Evolutionary conservation across 1,139 yeast genomes (phyloP), one percentile per base, ranked within the genome.

Genomic region (Chernovozyma sophiae-reginae): DNA sequence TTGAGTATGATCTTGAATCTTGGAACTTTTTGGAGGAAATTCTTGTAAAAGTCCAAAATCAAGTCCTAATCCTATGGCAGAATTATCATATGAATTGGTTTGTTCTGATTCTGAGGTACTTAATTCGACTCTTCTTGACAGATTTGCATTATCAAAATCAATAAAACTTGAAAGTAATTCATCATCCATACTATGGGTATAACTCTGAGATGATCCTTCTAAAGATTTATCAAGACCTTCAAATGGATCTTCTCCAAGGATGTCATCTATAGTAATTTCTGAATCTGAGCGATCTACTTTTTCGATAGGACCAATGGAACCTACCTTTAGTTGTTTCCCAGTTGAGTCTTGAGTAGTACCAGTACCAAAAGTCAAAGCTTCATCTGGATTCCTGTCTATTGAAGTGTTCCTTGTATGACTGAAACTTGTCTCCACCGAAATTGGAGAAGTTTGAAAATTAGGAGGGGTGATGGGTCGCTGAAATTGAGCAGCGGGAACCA

Each of bases 231-330:
- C 29, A 12, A 14, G 18, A 7, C 18, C 29, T 12, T 46, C 49
- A 28, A 56, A 52, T 4, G 61, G 60, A 35, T 55, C 56, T n/a
- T 46, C 41, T 32, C 48, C 45, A 24, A 56, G 41, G 14, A 56
- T 40, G 34, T 55, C 60, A 23, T 56, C 59, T n/a, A 56, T 52
- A 4, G 57, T 51, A 24, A 51, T 28, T 7, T 28, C 31, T 14
- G 12, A 26, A 6, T 26, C 10, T n/a, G n/a, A n/a, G n/a, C n/a
- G n/a, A n/a, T n/a, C n/a, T 13, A 16, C 6, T 6, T 7, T 6
- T 13, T 26, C 29, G 10, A 7, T 12, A 7, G 10, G 6, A 12
- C 8, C 6, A 26, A 6, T 13, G 6, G 29, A 26, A 26, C 29
- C 12, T 13, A 6, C 10, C 6, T 12, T 6, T 14, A 6, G 6